These are phyloP conservation scores for Austroboletus eburneus DNA, from an alignment of 768 basidiomycete genomes.

Conservation along the genomic window DNA sequence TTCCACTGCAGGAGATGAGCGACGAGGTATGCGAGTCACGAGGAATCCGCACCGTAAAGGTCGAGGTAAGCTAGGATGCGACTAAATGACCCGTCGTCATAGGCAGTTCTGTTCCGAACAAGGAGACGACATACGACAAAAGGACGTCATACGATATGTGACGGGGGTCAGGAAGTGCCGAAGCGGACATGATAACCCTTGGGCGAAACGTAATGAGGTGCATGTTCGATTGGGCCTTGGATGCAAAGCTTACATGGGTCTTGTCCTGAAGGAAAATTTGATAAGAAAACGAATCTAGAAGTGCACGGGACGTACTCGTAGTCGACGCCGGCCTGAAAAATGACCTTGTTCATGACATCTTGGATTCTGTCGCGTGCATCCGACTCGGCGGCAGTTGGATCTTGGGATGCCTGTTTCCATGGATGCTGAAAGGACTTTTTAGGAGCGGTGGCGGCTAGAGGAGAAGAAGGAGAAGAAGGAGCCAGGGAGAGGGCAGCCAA, in stretches of 20 bases:
- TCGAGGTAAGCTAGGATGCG: constrained; percentile 77
- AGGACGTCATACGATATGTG: constrained; percentile 75
- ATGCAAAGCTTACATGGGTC: constrained; percentile 68
- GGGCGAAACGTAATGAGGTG: constrained; percentile 7
- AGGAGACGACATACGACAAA: constrained; percentile 50
- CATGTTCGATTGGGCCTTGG: background rate
- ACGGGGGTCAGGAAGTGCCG: constrained; percentile 76
- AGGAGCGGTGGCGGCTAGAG: constrained; percentile 17
- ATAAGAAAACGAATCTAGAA: constrained; percentile 15
- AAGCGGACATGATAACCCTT: constrained; percentile 82
- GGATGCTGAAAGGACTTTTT: constrained; percentile 47
- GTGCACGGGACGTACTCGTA: constrained; percentile 61
- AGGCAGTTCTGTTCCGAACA: constrained; percentile 3
- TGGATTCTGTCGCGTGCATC: constrained; percentile 46
- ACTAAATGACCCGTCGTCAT: constrained; percentile 34
- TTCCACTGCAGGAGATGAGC: constrained; percentile 53
- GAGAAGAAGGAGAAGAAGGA: constrained; percentile 44
- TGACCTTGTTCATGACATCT: constrained; percentile 64
- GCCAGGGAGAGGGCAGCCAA: constrained; percentile 59
- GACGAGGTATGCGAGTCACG: background rate
- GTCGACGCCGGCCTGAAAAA: constrained; percentile 88
- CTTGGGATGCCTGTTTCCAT: constrained; percentile 43
- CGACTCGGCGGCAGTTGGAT: constrained; percentile 22
- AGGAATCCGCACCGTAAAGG: constrained; percentile 59
- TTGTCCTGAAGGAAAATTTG: constrained; percentile 49